phyloP scores from a whole-genome alignment of 352 stramenopile species.

The Saprolegnia diclina region DNA sequence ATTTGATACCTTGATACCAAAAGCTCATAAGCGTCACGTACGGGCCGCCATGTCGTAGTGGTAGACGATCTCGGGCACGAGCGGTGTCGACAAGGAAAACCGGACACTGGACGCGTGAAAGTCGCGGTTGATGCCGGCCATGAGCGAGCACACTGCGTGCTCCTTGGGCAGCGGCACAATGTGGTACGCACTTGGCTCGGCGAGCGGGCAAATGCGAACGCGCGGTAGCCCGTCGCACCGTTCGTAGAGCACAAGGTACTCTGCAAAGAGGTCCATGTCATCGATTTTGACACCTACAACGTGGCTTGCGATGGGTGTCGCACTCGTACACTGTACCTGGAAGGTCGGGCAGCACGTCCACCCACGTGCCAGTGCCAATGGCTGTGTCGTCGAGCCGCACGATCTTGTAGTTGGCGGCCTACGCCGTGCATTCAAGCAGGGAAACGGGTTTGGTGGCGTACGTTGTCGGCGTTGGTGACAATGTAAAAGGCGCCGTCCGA shows the following conservation, averaged over 20 bases:
- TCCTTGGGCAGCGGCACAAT: constrained; percentile 53
- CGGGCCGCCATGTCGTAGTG: constrained; percentile 61
- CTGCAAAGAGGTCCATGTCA: constrained; percentile 79
- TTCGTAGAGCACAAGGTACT: constrained; percentile 79
- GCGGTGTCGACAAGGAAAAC: constrained; percentile 65
- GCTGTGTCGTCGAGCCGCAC: constrained; percentile 20
- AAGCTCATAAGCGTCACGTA: neutral
- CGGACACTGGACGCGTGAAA: constrained; percentile 49
- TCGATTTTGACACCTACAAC: constrained; percentile 75
- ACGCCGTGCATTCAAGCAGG: constrained; percentile 17
- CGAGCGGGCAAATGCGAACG: constrained; percentile 51
- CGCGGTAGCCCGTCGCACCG: constrained; percentile 58
- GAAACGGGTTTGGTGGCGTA: neutral
- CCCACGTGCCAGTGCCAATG: neutral
- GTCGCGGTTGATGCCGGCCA: constrained; percentile 78
- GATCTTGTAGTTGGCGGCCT: constrained; percentile 76
- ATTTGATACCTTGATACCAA: neutral
- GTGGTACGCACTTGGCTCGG: constrained; percentile 27
- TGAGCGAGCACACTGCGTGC: constrained; percentile 52
- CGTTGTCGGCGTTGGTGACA: constrained; percentile 68
- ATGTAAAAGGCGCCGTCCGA: constrained; percentile 59
- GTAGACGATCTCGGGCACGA: constrained; percentile 72
- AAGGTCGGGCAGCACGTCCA: neutral
- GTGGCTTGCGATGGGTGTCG: constrained; percentile 17
- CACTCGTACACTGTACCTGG: neutral